phyloP scores from a whole-genome alignment of 768 basidiomycete genomes.

The Leccinum ochraceum region DNA sequence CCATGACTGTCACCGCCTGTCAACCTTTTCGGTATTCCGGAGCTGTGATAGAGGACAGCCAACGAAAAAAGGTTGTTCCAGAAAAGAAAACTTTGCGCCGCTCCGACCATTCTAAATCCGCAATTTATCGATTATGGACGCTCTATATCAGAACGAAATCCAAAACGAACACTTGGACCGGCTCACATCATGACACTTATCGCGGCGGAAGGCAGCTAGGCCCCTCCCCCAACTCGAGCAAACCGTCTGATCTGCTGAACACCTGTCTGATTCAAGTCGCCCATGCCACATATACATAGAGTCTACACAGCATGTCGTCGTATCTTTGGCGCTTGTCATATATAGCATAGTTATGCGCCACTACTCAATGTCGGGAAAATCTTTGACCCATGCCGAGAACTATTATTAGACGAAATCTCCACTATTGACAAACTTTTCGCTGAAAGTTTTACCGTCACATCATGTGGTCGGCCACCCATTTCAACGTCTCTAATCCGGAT shows the following conservation, averaged over 20 bases:
- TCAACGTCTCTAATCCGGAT: neutral
- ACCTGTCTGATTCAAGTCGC: neutral
- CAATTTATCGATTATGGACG: neutral
- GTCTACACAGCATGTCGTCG: too few relatives aligned
- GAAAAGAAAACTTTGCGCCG: neutral
- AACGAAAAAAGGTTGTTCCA: neutral
- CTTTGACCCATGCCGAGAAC: too few relatives aligned
- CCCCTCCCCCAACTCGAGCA: neutral
- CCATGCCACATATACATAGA: too few relatives aligned
- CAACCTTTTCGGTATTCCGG: neutral
- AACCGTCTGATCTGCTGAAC: neutral
- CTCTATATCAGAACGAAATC: neutral
- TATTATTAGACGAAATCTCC: too few relatives aligned
- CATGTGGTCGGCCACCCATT: neutral
- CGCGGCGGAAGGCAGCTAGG: neutral
- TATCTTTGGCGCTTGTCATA: too few relatives aligned
- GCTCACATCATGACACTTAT: neutral
- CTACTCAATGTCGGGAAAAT: too few relatives aligned
- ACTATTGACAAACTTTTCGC: neutral
- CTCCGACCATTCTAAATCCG: neutral
- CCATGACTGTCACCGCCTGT: too few relatives aligned
- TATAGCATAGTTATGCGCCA: too few relatives aligned
- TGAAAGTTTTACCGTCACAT: neutral
- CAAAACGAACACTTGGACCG: neutral
- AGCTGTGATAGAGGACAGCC: neutral